Conservation (phyloP, 805 yeast genomes). For the Candida ortonii region DNA sequence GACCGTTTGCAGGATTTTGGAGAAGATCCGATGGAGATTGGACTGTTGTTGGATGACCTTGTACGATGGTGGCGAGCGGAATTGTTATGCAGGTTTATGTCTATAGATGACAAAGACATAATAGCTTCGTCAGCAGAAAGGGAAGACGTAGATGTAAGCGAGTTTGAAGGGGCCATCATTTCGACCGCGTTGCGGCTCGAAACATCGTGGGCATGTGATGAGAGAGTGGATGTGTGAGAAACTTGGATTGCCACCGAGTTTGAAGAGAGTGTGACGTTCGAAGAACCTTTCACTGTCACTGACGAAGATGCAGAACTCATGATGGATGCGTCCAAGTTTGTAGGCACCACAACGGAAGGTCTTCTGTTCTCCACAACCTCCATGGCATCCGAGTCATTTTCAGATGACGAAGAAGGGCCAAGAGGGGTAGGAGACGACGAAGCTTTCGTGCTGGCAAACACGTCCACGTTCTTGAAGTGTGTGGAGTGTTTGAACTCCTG, state of each 20-base stretch:
- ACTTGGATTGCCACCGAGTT: conserved; percentile 12
- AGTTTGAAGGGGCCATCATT: conserved; percentile 6
- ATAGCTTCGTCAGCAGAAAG: conserved; percentile 2
- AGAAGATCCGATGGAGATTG: too few relatives aligned
- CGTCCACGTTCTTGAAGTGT: conserved; percentile 36
- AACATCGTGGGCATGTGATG: conserved; percentile 1
- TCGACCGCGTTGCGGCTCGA: conserved; percentile 4
- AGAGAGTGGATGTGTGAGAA: conserved; percentile 7
- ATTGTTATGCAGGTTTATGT: too few relatives aligned
- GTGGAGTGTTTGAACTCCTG: conserved; percentile 32
- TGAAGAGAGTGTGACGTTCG: conserved; percentile 16
- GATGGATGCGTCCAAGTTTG: conserved; percentile 20
- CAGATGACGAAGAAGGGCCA: conserved; percentile 9
- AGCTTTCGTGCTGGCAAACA: conserved; percentile 27
- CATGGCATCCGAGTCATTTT: conserved; percentile 15
- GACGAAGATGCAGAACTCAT: conserved; percentile 18
- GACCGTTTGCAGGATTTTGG: conserved; percentile 13
- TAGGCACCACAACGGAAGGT: conserved; percentile 28
- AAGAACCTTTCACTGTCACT: conserved; percentile 4
- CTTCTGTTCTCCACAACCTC: conserved; percentile 30
- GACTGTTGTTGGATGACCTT: too few relatives aligned
- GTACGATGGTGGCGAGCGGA: conserved; percentile 18
- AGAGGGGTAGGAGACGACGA: conserved; percentile 13
- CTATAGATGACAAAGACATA: too few relatives aligned
- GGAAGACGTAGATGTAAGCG: conserved; percentile 2